Conservation (phyloP, 163 green algal species). For the Chlorella variabilis region DNA sequence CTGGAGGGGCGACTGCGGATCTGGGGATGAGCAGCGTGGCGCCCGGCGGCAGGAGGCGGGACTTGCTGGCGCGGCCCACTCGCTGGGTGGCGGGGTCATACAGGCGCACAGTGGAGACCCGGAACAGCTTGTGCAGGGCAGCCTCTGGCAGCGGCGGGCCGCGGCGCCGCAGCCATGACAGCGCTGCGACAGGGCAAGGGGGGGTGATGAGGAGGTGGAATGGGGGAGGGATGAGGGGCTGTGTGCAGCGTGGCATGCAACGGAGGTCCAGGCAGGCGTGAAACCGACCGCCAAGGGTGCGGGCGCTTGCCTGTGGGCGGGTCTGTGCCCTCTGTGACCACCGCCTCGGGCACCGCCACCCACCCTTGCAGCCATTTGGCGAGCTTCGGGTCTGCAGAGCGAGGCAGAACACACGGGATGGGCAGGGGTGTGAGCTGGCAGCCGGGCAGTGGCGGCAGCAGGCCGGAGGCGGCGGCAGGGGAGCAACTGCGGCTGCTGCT, state of each 20-base stretch:
- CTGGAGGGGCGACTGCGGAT: not conserved
- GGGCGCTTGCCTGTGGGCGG: slow-evolving; percentile 23
- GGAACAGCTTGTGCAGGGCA: slow-evolving; percentile 34
- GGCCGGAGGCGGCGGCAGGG: not conserved
- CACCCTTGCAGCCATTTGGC: slow-evolving; percentile 36
- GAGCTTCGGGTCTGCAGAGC: slow-evolving; percentile 18
- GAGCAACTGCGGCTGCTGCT: too few relatives aligned
- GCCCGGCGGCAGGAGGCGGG: slow-evolving; percentile 14
- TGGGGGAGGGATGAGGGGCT: not conserved
- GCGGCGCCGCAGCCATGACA: slow-evolving; percentile 39
- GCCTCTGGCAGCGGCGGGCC: slow-evolving; percentile 23
- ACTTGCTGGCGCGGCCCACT: slow-evolving; percentile 17
- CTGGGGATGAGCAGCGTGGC: slow-evolving; percentile 30
- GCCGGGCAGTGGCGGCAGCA: too few relatives aligned
- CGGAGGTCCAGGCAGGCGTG: not conserved
- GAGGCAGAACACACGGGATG: not conserved
- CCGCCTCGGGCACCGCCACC: not conserved
- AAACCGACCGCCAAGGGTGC: not conserved
- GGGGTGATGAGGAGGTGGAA: not conserved
- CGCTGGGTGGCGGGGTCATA: slow-evolving; percentile 32
- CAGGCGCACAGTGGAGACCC: slow-evolving; percentile 3
- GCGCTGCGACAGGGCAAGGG: slow-evolving; percentile 9
- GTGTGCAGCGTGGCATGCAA: not conserved
- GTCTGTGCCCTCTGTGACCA: not conserved
- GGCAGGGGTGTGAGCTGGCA: not conserved